Evolutionary conservation across 805 yeast species (phyloP).

Genomic region (Starmerella davenportii): DNA sequence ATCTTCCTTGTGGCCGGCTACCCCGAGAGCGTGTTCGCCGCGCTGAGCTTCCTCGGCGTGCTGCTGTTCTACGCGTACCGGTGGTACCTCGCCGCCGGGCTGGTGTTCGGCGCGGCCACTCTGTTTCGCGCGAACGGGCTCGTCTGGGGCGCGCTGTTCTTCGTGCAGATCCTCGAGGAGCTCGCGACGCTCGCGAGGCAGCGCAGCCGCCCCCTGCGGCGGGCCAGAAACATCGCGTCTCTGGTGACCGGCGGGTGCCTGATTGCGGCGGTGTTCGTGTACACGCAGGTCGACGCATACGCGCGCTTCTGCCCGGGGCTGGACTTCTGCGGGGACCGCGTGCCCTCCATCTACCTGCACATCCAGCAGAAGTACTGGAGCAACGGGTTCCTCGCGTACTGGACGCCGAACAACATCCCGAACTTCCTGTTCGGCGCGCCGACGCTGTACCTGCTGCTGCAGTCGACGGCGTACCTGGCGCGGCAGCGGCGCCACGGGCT

Average conservation of each 20-base stretch:
- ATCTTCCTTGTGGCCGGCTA: conserved; percentile 58
- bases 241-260: conserved; percentile 39
- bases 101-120: conserved; percentile 37
- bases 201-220: neutral
- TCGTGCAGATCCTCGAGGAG: conserved; percentile 17
- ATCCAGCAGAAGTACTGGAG: conserved; percentile 78
- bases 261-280: conserved; percentile 31
- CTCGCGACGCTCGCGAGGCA: neutral
- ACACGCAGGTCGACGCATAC: conserved; percentile 38
- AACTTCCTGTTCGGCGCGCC: conserved; percentile 68
- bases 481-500: conserved; percentile 19
- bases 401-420: conserved; percentile 68
- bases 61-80: conserved; percentile 27
- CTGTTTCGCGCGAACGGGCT: conserved; percentile 62
- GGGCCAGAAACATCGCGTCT: conserved; percentile 7
- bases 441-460: conserved; percentile 31
- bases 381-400: conserved; percentile 61
- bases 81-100: conserved; percentile 33
- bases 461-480: conserved; percentile 22
- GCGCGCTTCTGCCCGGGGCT: conserved; percentile 43
- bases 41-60: conserved; percentile 41
- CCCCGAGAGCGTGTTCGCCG: conserved; percentile 55
- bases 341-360: conserved; percentile 48
- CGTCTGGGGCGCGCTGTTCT: conserved; percentile 47
- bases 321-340: conserved; percentile 52